phyloP scores from a whole-genome alignment of 2,329 filamentous ascomycete species.

The Fusarium brevicatenulatum region DNA sequence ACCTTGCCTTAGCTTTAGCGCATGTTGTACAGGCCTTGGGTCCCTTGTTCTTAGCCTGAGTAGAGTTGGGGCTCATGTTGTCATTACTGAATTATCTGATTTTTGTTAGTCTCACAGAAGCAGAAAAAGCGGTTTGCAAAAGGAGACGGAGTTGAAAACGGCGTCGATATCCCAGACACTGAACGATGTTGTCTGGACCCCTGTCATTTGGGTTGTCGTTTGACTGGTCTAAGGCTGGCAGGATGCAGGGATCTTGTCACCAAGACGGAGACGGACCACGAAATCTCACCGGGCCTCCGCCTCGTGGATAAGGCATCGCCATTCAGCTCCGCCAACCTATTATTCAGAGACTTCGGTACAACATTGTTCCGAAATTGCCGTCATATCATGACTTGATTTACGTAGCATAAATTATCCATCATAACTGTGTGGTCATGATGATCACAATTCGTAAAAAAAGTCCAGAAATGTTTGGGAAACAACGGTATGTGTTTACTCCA shows the following conservation, averaged over 20 bases:
- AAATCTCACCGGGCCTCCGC: slow-evolving; percentile 47
- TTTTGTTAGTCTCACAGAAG: slow-evolving; percentile 10
- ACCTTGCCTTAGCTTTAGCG: slow-evolving; percentile 63
- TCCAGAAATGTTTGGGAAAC: neutral
- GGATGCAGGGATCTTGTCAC: slow-evolving; percentile 23
- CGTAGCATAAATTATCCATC: neutral
- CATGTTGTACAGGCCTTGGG: slow-evolving; percentile 62
- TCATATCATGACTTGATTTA: neutral
- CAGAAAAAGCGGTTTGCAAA: slow-evolving; percentile 30
- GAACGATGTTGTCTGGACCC: slow-evolving; percentile 16
- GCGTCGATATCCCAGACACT: slow-evolving; percentile 25
- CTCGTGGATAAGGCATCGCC: slow-evolving; percentile 6
- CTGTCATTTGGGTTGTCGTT: slow-evolving; percentile 29
- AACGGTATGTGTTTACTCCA: slow-evolving; percentile 3
- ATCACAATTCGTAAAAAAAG: neutral
- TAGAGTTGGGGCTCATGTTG: slow-evolving; percentile 34
- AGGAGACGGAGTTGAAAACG: slow-evolving; percentile 37
- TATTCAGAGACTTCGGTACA: slow-evolving; percentile 3
- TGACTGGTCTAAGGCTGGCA: slow-evolving; percentile 28
- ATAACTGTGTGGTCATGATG: neutral
- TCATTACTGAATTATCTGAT: slow-evolving; percentile 23
- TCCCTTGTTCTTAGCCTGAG: slow-evolving; percentile 51
- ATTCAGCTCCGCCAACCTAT: neutral
- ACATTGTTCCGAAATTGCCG: slow-evolving; percentile 3
- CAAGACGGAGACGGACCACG: slow-evolving; percentile 41